Conservation (phyloP, 1,284 basidiomycete genomes). For the Austropuccinia psidii region DNA sequence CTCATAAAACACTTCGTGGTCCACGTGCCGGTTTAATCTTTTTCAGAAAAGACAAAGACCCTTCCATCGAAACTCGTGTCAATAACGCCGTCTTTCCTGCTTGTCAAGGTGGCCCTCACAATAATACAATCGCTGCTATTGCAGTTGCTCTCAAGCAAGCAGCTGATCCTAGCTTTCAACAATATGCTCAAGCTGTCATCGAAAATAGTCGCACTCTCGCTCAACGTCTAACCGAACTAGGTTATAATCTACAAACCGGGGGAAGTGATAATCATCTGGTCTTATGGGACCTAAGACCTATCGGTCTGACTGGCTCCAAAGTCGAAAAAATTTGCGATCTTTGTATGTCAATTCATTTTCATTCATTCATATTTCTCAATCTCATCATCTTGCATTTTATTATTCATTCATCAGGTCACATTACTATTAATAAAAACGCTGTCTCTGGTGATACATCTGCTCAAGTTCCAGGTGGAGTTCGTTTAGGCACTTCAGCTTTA, state of each 20-base stretch:
- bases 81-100: constrained; percentile 99
- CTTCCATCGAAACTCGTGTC: constrained; percentile 85
- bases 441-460: constrained; percentile 93
- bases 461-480: constrained; percentile 92
- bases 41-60: constrained; percentile 87
- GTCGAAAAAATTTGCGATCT: constrained; percentile 98
- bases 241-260: constrained; percentile 92
- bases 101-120: constrained; percentile 99
- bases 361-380: constrained; percentile 14
- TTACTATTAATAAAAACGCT: constrained; percentile 67
- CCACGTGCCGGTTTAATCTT: constrained; percentile 98
- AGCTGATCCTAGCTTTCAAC: constrained; percentile 78
- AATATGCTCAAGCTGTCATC: constrained; percentile 91
- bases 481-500: constrained; percentile 86
- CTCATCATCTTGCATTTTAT: neutral
- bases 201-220: constrained; percentile 74
- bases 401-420: constrained; percentile 42
- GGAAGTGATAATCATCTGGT: constrained; percentile 98
- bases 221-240: constrained; percentile 61
- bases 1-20: constrained; percentile 98
- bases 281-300: constrained; percentile 93
- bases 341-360: constrained; percentile 68
- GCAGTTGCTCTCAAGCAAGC: constrained; percentile 94
- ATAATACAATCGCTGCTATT: constrained; percentile 95
- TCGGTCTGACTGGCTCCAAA: constrained; percentile 93